Base-by-base conservation (phyloP, 768 basidiomycete genomes). In the Clathrus columnatus region DNA sequence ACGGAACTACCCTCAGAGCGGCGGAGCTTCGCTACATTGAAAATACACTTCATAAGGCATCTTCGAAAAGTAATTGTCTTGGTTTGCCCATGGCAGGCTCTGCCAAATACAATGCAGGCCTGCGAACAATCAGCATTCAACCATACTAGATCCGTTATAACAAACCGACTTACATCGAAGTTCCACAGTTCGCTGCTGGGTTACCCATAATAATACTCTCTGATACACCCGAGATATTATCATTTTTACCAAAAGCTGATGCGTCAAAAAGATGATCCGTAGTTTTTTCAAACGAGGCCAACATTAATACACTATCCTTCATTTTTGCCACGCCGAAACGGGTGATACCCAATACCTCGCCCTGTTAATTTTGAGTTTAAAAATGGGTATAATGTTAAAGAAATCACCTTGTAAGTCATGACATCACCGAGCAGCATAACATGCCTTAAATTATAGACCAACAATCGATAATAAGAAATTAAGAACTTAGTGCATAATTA, bases 181-280 rank as follows among this genome's bases (percentile, higher is more conserved):
- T 97, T 24, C 94, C 94, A 64, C 92, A 94, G 64, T 83, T 87
- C 5, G 91, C 87, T 0, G 94, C 93, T 32, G 94, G 85, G 64
- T 95, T 96, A 28, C 94, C 94, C 92, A 99, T 94, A 69, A 99
- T 98, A 67, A 99, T 99, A 67, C 95, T 97, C 69, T 99, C 96
- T 18, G 96, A 98, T 5, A 99, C 95, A 50, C 96, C 96, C 27
- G 91, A 85, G 52, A 99, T 96, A 55, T 80, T 82, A 65, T 99
- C 96, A 49, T 84, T 91, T 70, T 98, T 98, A 10, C 93, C 91
- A 68, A 87, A 94, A 2, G 96, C 90, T 8, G 96, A 87, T 2
- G 96, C 96, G 65, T 99, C 93, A 71, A 99, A 99, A 57, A 99
- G 72, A 69, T 99, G 96, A 73, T 99, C 96, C 14, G 96, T 99